Evolutionary conservation across 306 rosid genomes (phyloP).

Genomic region (Sindora glabra): DNA sequence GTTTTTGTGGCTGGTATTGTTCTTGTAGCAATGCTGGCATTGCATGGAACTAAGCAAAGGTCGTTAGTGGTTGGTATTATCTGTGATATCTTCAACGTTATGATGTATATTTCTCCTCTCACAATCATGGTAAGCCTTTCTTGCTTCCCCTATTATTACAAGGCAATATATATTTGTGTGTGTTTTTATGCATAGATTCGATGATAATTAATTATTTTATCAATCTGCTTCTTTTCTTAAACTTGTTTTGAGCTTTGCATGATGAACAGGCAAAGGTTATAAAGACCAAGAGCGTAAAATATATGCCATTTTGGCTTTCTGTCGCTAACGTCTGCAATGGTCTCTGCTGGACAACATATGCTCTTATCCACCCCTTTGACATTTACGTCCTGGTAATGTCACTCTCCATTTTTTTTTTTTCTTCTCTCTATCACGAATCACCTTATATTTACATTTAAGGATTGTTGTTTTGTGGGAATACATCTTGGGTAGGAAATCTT

Average conservation of each 20-base stretch:
- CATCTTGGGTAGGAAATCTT: no score
- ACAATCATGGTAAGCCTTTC: constrained; percentile 48
- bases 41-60: constrained; percentile 32
- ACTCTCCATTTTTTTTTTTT: neutral
- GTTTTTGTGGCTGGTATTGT: constrained; percentile 31
- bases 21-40: constrained; percentile 22
- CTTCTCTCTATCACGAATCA: no score
- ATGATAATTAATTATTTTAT: neutral
- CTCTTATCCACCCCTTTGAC: constrained; percentile 58
- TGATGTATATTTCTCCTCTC: constrained; percentile 70
- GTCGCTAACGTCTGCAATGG: constrained; percentile 63
- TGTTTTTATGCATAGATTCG: no score
- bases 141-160: neutral
- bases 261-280: constrained; percentile 46
- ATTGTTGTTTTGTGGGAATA: no score
- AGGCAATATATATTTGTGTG: no score
- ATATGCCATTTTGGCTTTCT: constrained; percentile 75
- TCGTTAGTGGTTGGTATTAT: constrained; percentile 59
- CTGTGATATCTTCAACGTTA: constrained; percentile 54
- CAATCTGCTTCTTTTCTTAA: neutral
- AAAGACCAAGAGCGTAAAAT: constrained; percentile 57
- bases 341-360: constrained; percentile 61
- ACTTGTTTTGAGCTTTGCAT: neutral
- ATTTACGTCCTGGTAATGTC: constrained; percentile 41
- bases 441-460: no score